Base-by-base conservation (phyloP, 1,139 yeast species). In the Candida pseudoviswanathii region DNA sequence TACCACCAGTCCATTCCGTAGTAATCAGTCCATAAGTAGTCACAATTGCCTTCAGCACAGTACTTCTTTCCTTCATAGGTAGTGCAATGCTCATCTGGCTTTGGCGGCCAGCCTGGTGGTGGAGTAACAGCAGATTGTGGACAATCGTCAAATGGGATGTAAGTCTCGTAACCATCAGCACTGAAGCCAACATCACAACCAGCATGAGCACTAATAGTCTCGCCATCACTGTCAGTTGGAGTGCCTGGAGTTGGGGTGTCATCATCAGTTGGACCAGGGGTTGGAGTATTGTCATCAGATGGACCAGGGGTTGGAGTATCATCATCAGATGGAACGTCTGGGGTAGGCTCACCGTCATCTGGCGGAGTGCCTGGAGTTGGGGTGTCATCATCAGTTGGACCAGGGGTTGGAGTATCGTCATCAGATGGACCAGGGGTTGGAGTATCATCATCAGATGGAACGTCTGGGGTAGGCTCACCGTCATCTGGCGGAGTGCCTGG, bases 31-130 rank as follows among this genome's bases (percentile, higher is more conserved):
- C 1, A n/a, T 5, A 1, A 7, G 10, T 5, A 10, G 10, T 31
- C 44, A 41, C 44, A 41, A 21, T 41, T 41, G 11, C 44, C 44
- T 5, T 11, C 16, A n/a, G 44, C 44, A 31, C 44, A 41, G 25
- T 41, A 41, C 10, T 11, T 6, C 3, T 11, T 5, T 21, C 37
- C 37, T 2, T 31, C n/a, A 16, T 31, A 41, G n/a, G 34, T 41
- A 5, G 44, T 41, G 21, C 44, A 41, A 4, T 16, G 38, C 4
- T 22, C 44, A 31, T 41, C 9, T 22, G 44, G 37, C 5, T 24
- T 41, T 41, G 44, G 38, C 31, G 44, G 44, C 30, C 27, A 41
- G 5, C 22, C 30, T 10, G 37, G 37, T 22, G 44, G 44, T 9
- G 39, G 39, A 4, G 37, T 33, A 2, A 33, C 37, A 3, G 37